Evolutionary conservation across 2,329 filamentous ascomycete genomes (phyloP), one percentile per base, ranked within the genome.

Genomic region (Penicillium sp.): DNA sequence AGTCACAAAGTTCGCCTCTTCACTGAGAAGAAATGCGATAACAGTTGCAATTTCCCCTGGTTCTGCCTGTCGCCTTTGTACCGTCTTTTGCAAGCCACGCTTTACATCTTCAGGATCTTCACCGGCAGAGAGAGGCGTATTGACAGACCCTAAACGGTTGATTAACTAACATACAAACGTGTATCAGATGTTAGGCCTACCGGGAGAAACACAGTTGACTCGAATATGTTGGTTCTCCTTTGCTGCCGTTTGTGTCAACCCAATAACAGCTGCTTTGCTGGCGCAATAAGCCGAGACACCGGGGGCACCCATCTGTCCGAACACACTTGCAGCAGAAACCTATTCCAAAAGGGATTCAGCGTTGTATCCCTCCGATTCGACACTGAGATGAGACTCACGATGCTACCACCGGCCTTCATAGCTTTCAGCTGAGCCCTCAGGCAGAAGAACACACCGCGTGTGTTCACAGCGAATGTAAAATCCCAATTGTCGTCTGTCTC

Each of bases 221-320:
- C 72, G 61, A 45, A 76, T 72, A 8, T 65, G 58, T 23, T 66
- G 57, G 8, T 67, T 68, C 46, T 75, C 72, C 44, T 68, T 70
- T 12, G 72, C 68, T 10, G 70, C 71, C 10, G 66, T 64, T 38
- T 76, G 76, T 3, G 75, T 75, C 27, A 80, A 65, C 2, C 75
- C 77, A 15, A 79, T 70, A 5, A 79, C 65, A 2, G 68, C 77
- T 52, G 73, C 77, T 60, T 80, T 80, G 12, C 71, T 72, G 3
- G 71, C 68, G n/a, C 68, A 73, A 56, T 79, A 78, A 0, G 76
- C 74, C 1, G 72, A 56, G 9, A 54, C 48, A n/a, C 56, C 56
- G 15, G 56, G 56, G 1, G 56, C 46, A n/a, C 56, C 54, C 32
- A 60, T 52, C 29, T 58, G 56, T 7, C 58, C 58, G 23, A 60